Base-by-base conservation (phyloP, 495 filamentous ascomycete species). In the Trichoderma orchidacearum region DNA sequence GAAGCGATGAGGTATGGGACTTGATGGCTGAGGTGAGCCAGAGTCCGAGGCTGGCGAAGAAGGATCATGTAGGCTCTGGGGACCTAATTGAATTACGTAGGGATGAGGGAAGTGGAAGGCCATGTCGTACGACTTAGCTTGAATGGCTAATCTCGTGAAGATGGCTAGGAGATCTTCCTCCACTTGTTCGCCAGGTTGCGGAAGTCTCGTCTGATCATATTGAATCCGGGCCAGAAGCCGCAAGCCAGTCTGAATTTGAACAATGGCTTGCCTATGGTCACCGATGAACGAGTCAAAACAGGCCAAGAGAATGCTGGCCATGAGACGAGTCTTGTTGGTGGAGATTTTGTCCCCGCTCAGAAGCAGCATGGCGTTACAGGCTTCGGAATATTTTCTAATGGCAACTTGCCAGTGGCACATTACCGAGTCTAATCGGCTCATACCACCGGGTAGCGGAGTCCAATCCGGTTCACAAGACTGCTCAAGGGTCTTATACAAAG, bases 401-500 rank as follows among this genome's bases (percentile, higher is more conserved):
- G 76, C 68, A 57, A 76, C 66, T 52, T 71, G 63, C 68, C 74
- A 74, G 53, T 77, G 75, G 25, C 59, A 62, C 35, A 59, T 57
- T 2, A 70, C 70, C 51, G 60, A 63, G 50, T 76, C 71, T 27
- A 50, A 50, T 7, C 58, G 60, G 30, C 70, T 64, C 0, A 53
- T 17, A n/a, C 64, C 54, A 5, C 61, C 64, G 31, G 62, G 58
- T 11, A 71, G 74, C 2, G 74, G 73, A n/a, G 62, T 55, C 0
- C 68, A 70, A 17, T 72, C 72, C n/a, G 76, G 71, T 62, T 79
- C 72, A 58, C 72, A 68, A 54, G 72, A 66, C 66, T 75, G 74
- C 66, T 77, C 72, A 45, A 84, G 66, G 3, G 77, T 80, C 60
- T 84, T 80, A 57, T 85, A 85, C 25, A 85, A 67, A 1, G 82